Evolutionary conservation across 805 yeast genomes (phyloP).

Genomic region (Zygotorulaspora florentina): DNA sequence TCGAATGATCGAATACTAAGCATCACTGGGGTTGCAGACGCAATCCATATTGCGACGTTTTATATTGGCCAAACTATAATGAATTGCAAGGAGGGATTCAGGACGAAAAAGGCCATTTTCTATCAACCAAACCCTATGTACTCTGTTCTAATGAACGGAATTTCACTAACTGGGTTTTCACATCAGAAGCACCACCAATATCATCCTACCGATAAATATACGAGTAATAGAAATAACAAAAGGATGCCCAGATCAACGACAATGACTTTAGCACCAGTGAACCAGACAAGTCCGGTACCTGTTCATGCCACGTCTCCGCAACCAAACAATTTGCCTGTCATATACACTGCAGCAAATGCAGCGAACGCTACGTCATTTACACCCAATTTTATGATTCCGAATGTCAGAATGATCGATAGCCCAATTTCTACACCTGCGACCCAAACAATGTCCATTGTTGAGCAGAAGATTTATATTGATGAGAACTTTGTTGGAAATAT

Average conservation of each 20-base stretch:
- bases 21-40: conserved; percentile 77
- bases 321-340: conserved; percentile 7
- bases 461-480: conserved; percentile 72
- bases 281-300: conserved; percentile 4
- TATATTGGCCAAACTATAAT: conserved; percentile 65
- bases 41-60: conserved; percentile 78
- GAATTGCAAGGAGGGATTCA: conserved; percentile 50
- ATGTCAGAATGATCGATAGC: conserved; percentile 24
- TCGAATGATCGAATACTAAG: conserved; percentile 74
- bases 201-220: conserved; percentile 24
- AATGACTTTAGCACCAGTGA: conserved; percentile 12
- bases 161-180: conserved; percentile 12
- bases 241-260: conserved; percentile 17
- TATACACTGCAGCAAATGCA: conserved; percentile 27
- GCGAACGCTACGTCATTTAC: conserved; percentile 28
- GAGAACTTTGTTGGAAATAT: conserved; percentile 76
- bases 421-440: conserved; percentile 26
- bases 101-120: conserved; percentile 41
- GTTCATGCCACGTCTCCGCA: neutral
- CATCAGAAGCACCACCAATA: conserved; percentile 31
- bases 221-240: conserved; percentile 13
- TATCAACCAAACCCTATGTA: conserved; percentile 32
- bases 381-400: conserved; percentile 26
- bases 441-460: conserved; percentile 43
- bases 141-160: conserved; percentile 24